These are phyloP conservation scores for Exophiala aquamarina DNA, from an alignment of 2,329 filamentous ascomycete species.

Conservation along the genomic window DNA sequence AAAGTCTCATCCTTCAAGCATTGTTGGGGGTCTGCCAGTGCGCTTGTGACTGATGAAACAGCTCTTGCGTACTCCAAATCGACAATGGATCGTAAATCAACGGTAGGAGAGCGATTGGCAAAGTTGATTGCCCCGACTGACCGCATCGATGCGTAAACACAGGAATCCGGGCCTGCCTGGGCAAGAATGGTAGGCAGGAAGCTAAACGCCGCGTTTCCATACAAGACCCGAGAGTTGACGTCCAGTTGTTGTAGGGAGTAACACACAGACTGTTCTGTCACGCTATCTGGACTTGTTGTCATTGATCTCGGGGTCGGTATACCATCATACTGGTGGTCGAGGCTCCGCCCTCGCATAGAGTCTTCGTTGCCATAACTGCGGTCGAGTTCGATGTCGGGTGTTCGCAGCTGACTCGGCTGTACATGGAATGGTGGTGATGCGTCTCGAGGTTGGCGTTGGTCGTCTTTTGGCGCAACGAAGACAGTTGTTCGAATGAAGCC, in stretches of 20 bases:
- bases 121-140: constrained; percentile 16
- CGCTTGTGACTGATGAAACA: constrained; percentile 13
- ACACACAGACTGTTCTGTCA: constrained; percentile 19
- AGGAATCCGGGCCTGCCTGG: constrained; percentile 8
- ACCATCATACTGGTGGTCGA: no score
- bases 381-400: no score
- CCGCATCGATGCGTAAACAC: constrained; percentile 18
- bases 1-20: constrained; percentile 19
- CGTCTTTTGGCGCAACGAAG: constrained; percentile 7
- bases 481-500: constrained; percentile 17
- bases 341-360: no score
- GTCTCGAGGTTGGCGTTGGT: neutral
- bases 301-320: neutral
- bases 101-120: constrained; percentile 21
- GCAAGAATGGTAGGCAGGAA: constrained; percentile 18
- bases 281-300: constrained; percentile 2
- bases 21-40: constrained; percentile 15
- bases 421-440: no score
- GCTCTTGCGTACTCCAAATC: constrained; percentile 17
- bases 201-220: constrained; percentile 15
- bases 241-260: constrained; percentile 20
- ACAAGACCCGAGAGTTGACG: constrained; percentile 16
- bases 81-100: constrained; percentile 13
- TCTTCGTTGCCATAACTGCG: no score
- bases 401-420: no score